Evolutionary conservation across 2,329 filamentous ascomycete genomes (phyloP).

Genomic region (Microascus cirrosus): DNA sequence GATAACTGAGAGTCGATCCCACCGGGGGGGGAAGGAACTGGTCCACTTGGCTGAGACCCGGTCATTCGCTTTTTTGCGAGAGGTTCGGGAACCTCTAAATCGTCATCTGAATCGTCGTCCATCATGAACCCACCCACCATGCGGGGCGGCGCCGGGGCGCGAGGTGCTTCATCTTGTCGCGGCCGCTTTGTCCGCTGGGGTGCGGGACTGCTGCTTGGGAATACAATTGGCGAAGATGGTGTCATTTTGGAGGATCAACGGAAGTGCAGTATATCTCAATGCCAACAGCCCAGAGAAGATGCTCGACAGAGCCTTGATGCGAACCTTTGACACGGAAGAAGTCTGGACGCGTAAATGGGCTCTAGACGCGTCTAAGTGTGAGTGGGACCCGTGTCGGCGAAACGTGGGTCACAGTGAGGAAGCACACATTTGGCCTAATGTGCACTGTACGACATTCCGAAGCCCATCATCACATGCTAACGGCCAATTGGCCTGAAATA

Average conservation of each 20-base stretch:
- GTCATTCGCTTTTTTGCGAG: neutral
- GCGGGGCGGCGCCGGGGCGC: neutral
- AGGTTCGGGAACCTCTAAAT: neutral
- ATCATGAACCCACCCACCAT: constrained; percentile 8
- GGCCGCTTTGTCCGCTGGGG: constrained; percentile 6
- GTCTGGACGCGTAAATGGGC: neutral
- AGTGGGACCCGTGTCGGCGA: neutral
- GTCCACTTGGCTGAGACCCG: neutral
- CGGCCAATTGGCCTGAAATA: neutral
- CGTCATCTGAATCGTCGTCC: neutral
- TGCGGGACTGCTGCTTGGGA: constrained; percentile 8
- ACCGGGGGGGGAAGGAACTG: neutral
- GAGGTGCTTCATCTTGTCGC: constrained; percentile 5
- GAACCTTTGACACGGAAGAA: neutral
- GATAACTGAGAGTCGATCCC: neutral
- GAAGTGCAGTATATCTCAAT: neutral
- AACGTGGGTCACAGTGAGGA: neutral
- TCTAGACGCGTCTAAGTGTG: neutral
- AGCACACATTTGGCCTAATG: neutral
- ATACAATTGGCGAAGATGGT: constrained; percentile 8
- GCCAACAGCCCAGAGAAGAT: neutral
- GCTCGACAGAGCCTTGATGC: neutral
- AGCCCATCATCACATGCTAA: neutral
- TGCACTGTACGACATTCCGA: neutral
- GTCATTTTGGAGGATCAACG: neutral